These are phyloP conservation scores for Helianthus tuberosus DNA, from an alignment of 129 eudicot genomes.

Conservation along the genomic window DNA sequence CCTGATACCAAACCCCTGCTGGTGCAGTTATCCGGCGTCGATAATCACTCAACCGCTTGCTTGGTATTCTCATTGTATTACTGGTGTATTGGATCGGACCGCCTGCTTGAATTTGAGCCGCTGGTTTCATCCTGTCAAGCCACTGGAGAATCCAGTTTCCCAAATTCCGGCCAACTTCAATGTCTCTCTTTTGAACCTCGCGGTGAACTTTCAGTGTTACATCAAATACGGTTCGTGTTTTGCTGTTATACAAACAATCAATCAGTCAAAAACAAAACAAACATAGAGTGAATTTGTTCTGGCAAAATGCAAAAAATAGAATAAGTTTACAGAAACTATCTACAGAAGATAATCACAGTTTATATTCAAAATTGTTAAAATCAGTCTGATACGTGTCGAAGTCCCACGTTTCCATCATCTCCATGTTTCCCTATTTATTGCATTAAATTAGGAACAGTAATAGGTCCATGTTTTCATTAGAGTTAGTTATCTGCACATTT, in stretches of 20 bases:
- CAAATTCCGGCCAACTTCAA: constrained; percentile 68
- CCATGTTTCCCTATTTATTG: no score
- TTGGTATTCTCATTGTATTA: constrained; percentile 19
- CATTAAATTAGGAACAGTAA: no score
- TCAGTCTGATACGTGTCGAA: no score
- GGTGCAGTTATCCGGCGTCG: no score
- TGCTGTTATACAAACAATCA: constrained; percentile 38
- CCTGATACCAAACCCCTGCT: no score
- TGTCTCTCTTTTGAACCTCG: constrained; percentile 70
- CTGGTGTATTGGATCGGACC: constrained; percentile 17
- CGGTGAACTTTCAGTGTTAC: constrained; percentile 61
- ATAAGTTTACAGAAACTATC: no score
- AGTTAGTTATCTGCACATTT: no score
- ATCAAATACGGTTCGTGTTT: constrained; percentile 67
- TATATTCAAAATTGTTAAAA: no score
- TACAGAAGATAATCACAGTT: no score
- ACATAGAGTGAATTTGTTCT: not conserved
- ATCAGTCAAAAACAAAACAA: not conserved
- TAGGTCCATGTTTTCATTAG: no score
- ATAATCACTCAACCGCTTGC: constrained; percentile 16
- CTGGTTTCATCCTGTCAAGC: constrained; percentile 70
- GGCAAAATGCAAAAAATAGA: not conserved
- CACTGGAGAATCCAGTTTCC: constrained; percentile 72
- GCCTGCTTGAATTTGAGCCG: constrained; percentile 61
- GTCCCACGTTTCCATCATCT: no score